Evolutionary conservation across 208 protist genomes (phyloP).

Genomic region (Wallacemonas sp.): DNA sequence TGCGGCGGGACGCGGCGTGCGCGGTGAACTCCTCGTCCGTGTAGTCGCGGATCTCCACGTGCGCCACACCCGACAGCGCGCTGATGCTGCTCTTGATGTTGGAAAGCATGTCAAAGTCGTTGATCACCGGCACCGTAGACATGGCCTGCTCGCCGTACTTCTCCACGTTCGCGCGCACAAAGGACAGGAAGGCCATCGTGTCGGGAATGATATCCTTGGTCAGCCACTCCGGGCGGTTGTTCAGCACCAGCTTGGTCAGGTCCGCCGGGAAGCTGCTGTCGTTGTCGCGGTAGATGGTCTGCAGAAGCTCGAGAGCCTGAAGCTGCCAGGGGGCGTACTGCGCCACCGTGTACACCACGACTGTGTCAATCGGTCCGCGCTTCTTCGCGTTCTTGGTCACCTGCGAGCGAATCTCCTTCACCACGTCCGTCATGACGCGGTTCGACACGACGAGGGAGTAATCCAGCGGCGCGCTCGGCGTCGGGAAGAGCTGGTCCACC

Average conservation of each 20-base stretch:
- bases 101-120: constrained; percentile 65
- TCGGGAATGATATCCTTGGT: constrained; percentile 82
- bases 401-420: constrained; percentile 89
- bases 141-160: constrained; percentile 82
- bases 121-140: constrained; percentile 55
- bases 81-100: constrained; percentile 53
- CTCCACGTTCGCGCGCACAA: constrained; percentile 78
- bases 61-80: constrained; percentile 65
- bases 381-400: constrained; percentile 83
- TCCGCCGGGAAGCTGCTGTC: constrained; percentile 61
- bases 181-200: constrained; percentile 90
- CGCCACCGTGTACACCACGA: constrained; percentile 74
- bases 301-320: constrained; percentile 72
- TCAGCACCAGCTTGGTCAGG: constrained; percentile 71
- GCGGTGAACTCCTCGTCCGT: constrained; percentile 65
- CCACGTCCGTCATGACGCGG: constrained; percentile 79
- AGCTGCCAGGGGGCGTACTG: constrained; percentile 78
- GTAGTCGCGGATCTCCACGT: constrained; percentile 44
- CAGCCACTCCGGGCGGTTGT: constrained; percentile 51
- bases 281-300: constrained; percentile 57
- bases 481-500: constrained; percentile 62
- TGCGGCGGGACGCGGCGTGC: constrained; percentile 68
- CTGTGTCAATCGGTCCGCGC: constrained; percentile 57
- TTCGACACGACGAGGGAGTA: constrained; percentile 70
- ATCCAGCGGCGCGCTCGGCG: constrained; percentile 66